These are phyloP conservation scores for Podospora conica DNA, from an alignment of 495 filamentous ascomycete species.

Conservation along the genomic window DNA sequence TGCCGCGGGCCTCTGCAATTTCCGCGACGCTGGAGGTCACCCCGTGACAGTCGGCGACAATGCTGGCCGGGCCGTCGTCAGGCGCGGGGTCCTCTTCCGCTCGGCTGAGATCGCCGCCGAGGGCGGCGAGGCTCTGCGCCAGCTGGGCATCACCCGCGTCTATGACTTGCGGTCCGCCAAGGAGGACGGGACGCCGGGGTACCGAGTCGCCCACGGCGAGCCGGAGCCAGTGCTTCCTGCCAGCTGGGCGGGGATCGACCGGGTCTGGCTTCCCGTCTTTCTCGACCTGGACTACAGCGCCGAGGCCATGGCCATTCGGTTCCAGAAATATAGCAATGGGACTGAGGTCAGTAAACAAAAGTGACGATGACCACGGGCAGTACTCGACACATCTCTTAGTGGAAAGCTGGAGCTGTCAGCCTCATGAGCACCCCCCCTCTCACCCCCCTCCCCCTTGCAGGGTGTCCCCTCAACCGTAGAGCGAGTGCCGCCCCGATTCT, in stretches of 20 bases:
- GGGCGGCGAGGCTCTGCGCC: constrained; percentile 46
- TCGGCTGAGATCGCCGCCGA: constrained; percentile 50
- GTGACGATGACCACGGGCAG: background rate
- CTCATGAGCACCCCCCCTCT: background rate
- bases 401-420: background rate
- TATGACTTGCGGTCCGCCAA: constrained; percentile 59
- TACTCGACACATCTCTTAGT: background rate
- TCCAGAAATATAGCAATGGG: constrained; percentile 39
- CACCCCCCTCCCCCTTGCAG: background rate
- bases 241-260: constrained; percentile 42
- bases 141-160: constrained; percentile 52
- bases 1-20: constrained; percentile 50
- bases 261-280: constrained; percentile 55
- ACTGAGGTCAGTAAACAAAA: constrained; percentile 35
- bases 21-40: constrained; percentile 55
- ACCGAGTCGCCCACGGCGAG: constrained; percentile 3
- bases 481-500: background rate
- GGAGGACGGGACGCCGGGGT: constrained; percentile 30
- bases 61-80: constrained; percentile 29
- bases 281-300: constrained; percentile 51
- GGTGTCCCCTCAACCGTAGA: background rate
- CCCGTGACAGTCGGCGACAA: constrained; percentile 26
- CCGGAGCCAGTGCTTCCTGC: constrained; percentile 19
- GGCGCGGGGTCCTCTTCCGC: constrained; percentile 48
- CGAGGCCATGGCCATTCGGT: constrained; percentile 44